Evolutionary conservation across 805 yeast genomes (phyloP), one percentile per base, ranked within the genome.

Genomic region (Schwanniomyces sp.): DNA sequence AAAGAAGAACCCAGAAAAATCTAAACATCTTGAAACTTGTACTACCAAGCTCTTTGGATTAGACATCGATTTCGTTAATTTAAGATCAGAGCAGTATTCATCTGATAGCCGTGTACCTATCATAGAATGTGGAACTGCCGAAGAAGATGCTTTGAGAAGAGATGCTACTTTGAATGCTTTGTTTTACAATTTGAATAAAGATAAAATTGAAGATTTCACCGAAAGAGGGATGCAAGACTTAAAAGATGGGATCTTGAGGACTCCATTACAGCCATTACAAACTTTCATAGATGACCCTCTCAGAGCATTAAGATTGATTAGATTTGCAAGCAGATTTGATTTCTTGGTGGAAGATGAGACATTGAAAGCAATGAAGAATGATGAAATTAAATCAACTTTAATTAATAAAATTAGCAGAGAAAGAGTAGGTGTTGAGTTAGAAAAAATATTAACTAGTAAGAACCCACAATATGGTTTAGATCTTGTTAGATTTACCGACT

Each of bases 1-100:
- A 52, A 91, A 88, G 51, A 84, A 85, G 63, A 94, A 95, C 65
- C 99, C 99, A 0, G 97, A 88, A 52, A 92, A 91, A 64, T 87
- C 96, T 1, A 95, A 94, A 69, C 99, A 94, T 70, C 71, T 94
- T 56, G 99, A 94, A 58, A 95, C 99, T 1, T 95, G 97, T 37
- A 94, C 97, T 3, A 91, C 97, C 1, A 87, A 84, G 58, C 66
- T 94, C 9, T 88, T 79, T 59, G 95, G 85, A 1, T 63, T 86
- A n/a, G 96, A 90, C 58, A 81, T 94, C 45, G 99, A 94, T 69
- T 90, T 94, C 63, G 99, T 95, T 43, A 92, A 92, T 64, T 73
- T 94, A 53, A 74, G 99, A 53, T 84, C 85, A 34, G 99, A 94
- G 61, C 86, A 81, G 57, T 94, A 94, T 61, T 82, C 96, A 0